Conservation (phyloP, 2,329 filamentous ascomycete species). For the Gliomastix tumulicola region DNA sequence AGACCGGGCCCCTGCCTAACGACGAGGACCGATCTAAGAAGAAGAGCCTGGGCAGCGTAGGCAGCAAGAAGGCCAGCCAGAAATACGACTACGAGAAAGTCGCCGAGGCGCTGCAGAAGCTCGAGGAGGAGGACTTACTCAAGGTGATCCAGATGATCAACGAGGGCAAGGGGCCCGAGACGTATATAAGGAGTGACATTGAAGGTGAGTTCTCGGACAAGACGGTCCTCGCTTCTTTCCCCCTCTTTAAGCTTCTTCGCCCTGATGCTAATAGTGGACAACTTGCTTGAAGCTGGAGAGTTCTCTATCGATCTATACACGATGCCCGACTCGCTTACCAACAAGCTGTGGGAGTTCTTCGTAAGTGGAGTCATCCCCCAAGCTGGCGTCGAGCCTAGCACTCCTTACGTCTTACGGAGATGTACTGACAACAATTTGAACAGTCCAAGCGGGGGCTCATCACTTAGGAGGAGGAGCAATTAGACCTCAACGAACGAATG, state of each 20-base stretch:
- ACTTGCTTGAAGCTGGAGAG: slow-evolving; percentile 64
- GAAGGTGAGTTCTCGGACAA: slow-evolving; percentile 61
- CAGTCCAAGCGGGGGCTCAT: slow-evolving; percentile 35
- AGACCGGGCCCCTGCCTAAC: slow-evolving; percentile 78
- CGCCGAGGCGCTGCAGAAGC: slow-evolving; percentile 81
- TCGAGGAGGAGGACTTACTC: slow-evolving; percentile 87
- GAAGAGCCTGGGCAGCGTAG: slow-evolving; percentile 36
- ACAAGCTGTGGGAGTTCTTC: slow-evolving; percentile 90
- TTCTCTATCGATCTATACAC: slow-evolving; percentile 98
- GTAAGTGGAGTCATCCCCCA: too few relatives aligned
- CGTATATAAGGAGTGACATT: slow-evolving; percentile 94
- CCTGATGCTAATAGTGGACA: slow-evolving; percentile 22
- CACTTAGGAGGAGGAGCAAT: too few relatives aligned
- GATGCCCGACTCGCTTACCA: slow-evolving; percentile 81
- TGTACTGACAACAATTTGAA: slow-evolving; percentile 2
- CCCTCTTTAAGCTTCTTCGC: background rate
- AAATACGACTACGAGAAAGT: slow-evolving; percentile 88
- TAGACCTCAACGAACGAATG: too few relatives aligned
- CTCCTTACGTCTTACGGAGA: background rate
- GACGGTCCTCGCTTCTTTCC: slow-evolving; percentile 3
- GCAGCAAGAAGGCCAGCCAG: slow-evolving; percentile 71
- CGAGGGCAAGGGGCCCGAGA: slow-evolving; percentile 90
- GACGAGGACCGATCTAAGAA: slow-evolving; percentile 59
- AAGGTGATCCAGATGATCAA: slow-evolving; percentile 97
- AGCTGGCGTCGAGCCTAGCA: too few relatives aligned